Base-by-base conservation (phyloP, 169 alveolate genomes). In the Cryptosporidium parvum region DNA sequence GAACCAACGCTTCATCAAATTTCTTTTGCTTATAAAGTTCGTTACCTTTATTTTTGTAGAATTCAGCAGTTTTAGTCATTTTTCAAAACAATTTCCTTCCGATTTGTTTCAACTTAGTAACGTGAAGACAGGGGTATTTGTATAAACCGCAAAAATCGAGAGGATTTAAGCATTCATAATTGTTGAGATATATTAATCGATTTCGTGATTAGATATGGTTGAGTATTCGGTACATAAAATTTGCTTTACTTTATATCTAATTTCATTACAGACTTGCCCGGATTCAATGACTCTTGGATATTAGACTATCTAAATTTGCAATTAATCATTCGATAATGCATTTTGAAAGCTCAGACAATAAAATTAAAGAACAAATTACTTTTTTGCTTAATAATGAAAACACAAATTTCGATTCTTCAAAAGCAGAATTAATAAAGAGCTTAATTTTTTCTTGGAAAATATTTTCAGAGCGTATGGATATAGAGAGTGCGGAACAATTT, bases 1-100 rank as follows among this genome's bases (percentile, higher is more conserved):
- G 93, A 72, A 95, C 97, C 85, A 97, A 91, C 0, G 99, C 99
- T 86, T 97, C 98, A 52, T 93, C 95, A 87, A 96, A 98, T 94
- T 96, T 95, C 92, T 96, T 94, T 72, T 96, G 97, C 91, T 96
- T 96, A 80, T 93, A 93, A 33, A 93, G 85, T 31, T 75, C 93
- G 26, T 92, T 93, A 21, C 96, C 96, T 73, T 91, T 61, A 35
- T 94, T 91, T 85, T 95, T 94, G 91, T 94, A 94, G 52, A 80
- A 91, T 75, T 86, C 91, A 9, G 94, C 93, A 48, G 96, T 96
- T 69, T 93, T 85, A 5, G 89, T 94, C 70, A 93, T 94, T 73
- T 96, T 91, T 29, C 8, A 62, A 56, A 52, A 52, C 4, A 14
- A 16, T 73, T 9, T 5, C 6, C 33, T 6, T 62, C 12, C 3